Evolutionary conservation across 2,329 filamentous ascomycete species (phyloP).

Genomic region (Trichoderma sp.): DNA sequence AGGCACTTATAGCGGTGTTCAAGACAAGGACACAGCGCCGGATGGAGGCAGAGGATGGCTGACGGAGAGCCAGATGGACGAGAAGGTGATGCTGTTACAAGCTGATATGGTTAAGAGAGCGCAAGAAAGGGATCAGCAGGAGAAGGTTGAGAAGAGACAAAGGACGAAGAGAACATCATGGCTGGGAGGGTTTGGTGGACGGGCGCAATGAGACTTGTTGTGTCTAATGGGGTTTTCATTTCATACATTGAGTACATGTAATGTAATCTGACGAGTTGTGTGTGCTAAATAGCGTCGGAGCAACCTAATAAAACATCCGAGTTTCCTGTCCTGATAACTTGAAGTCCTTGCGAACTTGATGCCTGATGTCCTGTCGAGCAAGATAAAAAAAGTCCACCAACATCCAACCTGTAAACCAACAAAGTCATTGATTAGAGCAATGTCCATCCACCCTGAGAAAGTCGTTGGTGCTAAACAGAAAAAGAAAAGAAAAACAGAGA

Average conservation of each 20-base stretch:
- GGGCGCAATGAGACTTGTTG: not conserved
- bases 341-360: not conserved
- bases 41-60: constrained; percentile 45
- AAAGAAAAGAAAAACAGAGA: not conserved
- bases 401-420: not conserved
- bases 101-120: constrained; percentile 35
- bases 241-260: not conserved
- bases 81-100: constrained; percentile 37
- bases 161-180: constrained; percentile 18
- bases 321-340: not conserved
- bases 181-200: not conserved
- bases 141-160: constrained; percentile 28
- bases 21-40: constrained; percentile 43
- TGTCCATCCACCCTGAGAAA: not conserved
- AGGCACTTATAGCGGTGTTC: constrained; percentile 36
- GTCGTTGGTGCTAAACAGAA: not conserved
- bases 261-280: constrained; percentile 1
- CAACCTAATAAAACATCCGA: not conserved
- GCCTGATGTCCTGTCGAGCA: not conserved
- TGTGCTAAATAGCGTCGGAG: not conserved
- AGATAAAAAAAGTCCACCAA: not conserved
- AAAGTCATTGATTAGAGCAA: not conserved
- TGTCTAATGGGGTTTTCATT: not conserved
- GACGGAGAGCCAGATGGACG: constrained; percentile 40
- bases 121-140: constrained; percentile 30